Percentiles rank a stretch among this genome's conserved stretches.
These are phyloP conservation scores for Teratosphaeria pseudoeucalypti DNA, from an alignment of 2,329 filamentous ascomycete genomes.

Conservation along the genomic window DNA sequence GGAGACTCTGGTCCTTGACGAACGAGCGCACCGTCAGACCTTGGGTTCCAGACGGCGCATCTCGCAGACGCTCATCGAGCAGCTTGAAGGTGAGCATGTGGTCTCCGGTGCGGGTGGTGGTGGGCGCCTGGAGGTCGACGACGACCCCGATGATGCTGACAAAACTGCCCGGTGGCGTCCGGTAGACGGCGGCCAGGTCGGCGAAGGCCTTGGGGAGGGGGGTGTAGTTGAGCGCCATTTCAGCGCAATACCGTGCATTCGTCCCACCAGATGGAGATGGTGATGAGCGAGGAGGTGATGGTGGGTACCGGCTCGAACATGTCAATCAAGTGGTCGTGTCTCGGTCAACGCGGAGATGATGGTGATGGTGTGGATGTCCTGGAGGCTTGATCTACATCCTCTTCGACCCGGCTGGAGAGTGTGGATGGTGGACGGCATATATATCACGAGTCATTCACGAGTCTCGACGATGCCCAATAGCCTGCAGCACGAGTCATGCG, in stretches of 20 bases:
- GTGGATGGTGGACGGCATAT: neutral
- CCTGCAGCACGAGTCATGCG: neutral
- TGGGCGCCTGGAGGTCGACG: conserved; percentile 50
- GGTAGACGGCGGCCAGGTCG: conserved; percentile 15
- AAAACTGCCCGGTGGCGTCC: conserved; percentile 10
- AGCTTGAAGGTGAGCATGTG: conserved; percentile 27
- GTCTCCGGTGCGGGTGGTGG: conserved; percentile 36
- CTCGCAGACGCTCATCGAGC: conserved; percentile 23
- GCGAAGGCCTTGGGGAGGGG: conserved; percentile 15
- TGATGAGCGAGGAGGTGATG: neutral
- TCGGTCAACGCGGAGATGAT: too few species aligned
- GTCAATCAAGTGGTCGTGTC: neutral
- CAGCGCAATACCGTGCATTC: neutral
- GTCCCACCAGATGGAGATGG: neutral
- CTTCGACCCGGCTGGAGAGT: neutral
- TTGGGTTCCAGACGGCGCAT: conserved; percentile 5
- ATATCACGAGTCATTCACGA: too few species aligned
- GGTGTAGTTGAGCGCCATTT: neutral
- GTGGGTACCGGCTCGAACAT: neutral
- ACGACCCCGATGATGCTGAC: conserved; percentile 62
- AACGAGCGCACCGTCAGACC: conserved; percentile 50
- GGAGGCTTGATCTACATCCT: neutral
- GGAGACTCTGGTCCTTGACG: conserved; percentile 27
- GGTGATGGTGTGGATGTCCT: neutral
- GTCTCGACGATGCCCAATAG: too few species aligned